Conservation (phyloP, 345 rosid genomes). For the Erysimum cheiranthoides region DNA sequence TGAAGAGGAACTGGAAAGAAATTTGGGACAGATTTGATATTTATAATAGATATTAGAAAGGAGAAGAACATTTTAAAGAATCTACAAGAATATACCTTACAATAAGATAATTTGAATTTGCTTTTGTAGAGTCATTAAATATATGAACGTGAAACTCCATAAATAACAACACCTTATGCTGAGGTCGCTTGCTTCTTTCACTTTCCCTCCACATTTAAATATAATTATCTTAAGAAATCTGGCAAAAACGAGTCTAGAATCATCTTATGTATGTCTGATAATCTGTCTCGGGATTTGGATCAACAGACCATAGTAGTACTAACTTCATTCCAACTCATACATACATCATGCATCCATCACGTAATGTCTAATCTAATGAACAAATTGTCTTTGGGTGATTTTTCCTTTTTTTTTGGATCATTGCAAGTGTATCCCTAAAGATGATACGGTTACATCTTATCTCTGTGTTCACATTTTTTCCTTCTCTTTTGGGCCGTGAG, state of each 20-base stretch:
- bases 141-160: slow-evolving; percentile 2
- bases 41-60: neutral
- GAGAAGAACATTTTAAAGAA: slow-evolving; percentile 18
- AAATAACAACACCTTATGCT: neutral
- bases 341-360: slow-evolving; percentile 13
- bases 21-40: slow-evolving; percentile 10
- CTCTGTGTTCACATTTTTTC: neutral
- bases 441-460: neutral
- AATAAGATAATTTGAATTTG: neutral
- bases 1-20: neutral
- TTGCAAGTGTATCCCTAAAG: neutral
- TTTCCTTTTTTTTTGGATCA: neutral
- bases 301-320: neutral
- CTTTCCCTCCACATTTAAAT: neutral
- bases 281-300: slow-evolving; percentile 13
- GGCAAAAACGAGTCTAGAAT: neutral
- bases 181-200: slow-evolving; percentile 16
- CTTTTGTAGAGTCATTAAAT: slow-evolving; percentile 17
- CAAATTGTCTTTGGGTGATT: neutral
- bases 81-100: slow-evolving; percentile 33
- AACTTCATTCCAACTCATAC: neutral
- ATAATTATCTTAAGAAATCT: neutral
- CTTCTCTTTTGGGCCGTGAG: neutral
- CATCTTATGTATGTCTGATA: neutral
- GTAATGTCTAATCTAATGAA: neutral